Evolutionary conservation across 1,284 basidiomycete genomes (phyloP).

Genomic region (Trichosporon asahii): DNA sequence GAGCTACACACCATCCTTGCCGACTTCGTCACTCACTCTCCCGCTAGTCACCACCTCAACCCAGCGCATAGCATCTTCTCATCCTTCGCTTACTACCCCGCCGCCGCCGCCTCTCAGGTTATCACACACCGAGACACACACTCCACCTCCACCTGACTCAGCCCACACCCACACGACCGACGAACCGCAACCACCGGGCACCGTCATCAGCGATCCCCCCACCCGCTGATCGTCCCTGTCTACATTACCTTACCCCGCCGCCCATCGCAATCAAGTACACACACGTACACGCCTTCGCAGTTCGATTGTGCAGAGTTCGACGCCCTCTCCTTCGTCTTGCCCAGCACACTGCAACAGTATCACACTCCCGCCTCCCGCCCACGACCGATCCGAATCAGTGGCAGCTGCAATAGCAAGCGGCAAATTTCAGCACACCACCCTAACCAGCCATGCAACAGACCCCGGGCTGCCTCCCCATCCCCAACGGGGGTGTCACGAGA

Average conservation of each 20-base stretch:
- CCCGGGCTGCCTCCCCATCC: constrained; percentile 7
- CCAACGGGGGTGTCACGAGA: constrained; percentile 9
- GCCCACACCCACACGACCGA: not conserved
- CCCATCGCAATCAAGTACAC: not conserved
- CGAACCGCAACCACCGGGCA: not conserved
- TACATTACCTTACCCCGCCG: constrained; percentile 7
- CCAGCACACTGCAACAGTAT: not conserved
- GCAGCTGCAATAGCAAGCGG: not conserved
- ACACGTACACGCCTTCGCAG: not conserved
- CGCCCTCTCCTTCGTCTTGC: not conserved
- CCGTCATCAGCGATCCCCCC: constrained; percentile 9
- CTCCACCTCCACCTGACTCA: not conserved
- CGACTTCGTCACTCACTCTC: not conserved
- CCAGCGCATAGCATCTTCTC: not conserved
- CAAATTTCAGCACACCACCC: not conserved
- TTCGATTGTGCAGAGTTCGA: not conserved
- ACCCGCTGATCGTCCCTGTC: constrained; percentile 7
- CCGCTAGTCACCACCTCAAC: not conserved
- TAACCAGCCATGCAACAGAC: not conserved
- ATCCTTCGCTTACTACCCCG: not conserved
- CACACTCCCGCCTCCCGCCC: not conserved
- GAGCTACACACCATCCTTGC: not conserved
- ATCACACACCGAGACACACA: not conserved
- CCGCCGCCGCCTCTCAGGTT: not conserved
- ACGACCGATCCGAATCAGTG: not conserved